phyloP scores from a whole-genome alignment of 352 stramenopile genomes.

The Phytophthora cactorum region DNA sequence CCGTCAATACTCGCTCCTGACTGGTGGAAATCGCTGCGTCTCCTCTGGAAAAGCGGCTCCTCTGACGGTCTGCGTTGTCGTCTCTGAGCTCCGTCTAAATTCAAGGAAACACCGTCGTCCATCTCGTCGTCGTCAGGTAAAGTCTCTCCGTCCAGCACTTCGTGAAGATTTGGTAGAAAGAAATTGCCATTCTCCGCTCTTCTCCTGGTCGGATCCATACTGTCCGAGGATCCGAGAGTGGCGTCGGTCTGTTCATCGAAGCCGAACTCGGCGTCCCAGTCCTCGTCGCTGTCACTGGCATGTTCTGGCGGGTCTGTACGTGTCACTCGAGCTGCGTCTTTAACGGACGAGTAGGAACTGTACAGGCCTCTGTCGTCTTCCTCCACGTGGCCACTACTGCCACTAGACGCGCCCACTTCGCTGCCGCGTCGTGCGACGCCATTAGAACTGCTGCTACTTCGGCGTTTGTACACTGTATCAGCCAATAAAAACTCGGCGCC shows the following conservation, averaged over 20 bases:
- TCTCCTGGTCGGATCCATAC: constrained; percentile 63
- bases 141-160: constrained; percentile 78
- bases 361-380: constrained; percentile 29
- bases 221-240: constrained; percentile 34
- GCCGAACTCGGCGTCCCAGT: constrained; percentile 86
- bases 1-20: constrained; percentile 47
- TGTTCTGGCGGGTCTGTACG: constrained; percentile 9
- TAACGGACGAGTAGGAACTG: constrained; percentile 32
- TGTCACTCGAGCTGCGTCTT: constrained; percentile 9
- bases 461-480: constrained; percentile 30
- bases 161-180: constrained; percentile 77
- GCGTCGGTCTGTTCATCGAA: constrained; percentile 64
- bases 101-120: constrained; percentile 34
- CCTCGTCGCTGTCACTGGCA: constrained; percentile 35
- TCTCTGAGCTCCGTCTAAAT: constrained; percentile 29
- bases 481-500: constrained; percentile 29
- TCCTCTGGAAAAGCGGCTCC: constrained; percentile 69
- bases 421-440: constrained; percentile 22
- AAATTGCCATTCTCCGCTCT: constrained; percentile 85
- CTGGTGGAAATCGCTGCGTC: constrained; percentile 45
- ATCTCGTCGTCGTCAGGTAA: constrained; percentile 59
- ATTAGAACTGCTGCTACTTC: constrained; percentile 44
- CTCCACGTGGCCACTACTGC: constrained; percentile 27
- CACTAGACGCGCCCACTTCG: constrained; percentile 16
- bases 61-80: constrained; percentile 45